Base-by-base conservation (phyloP, 768 basidiomycete genomes). In the Hemileccinum rubropunctum region DNA sequence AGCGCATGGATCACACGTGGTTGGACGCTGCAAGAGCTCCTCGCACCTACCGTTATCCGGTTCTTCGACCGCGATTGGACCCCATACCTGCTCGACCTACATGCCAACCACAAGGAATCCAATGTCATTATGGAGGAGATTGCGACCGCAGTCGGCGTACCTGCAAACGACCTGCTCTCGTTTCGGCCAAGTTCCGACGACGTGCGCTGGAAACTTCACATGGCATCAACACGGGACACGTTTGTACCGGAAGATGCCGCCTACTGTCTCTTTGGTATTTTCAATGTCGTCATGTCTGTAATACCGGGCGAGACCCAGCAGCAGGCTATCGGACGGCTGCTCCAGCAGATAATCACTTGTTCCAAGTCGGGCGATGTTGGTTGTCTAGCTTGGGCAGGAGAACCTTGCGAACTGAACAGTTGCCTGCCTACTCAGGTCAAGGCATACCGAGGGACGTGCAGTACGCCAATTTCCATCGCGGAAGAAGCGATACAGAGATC, bases 1-100 rank as follows among this genome's bases (percentile, higher is more conserved):
- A 40, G 46, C 15, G 14, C 6, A 34, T 56, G 54, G 55, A 39
- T 53, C 11, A 45, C 42, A 4, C 48, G 56, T 5, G 56, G 45
- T 14, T 53, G 55, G 48, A 50, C 51, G 4, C 44, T 53, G 9
- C 57, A 54, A 45, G 56, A 57, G 12, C 11, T 57, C 7, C 52
- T 57, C 21, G 41, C 53, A 17, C 48, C 55, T 0, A 26, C 17
- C 1, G 35, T 45, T 11, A 42, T 56, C 20, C 54, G 27, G 11
- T 51, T 54, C 28, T 48, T 40, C 15, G 6, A 40, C 4, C 34
- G 17, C 2, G 43, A 55, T 17, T 55, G 54, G 54, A 41, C 18
- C 9, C 50, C 43, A 5, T 55, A 52, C 28, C 43, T 45, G 8
- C 17, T 3, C 3, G 50, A 52, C 27, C 3, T 17, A 4, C 35